A percentile compares a stretch with the other conserved stretches of the same genome.
Evolutionary conservation across 2,329 filamentous ascomycete genomes (phyloP).

Genomic region (Pseudogymnoascus sp.): DNA sequence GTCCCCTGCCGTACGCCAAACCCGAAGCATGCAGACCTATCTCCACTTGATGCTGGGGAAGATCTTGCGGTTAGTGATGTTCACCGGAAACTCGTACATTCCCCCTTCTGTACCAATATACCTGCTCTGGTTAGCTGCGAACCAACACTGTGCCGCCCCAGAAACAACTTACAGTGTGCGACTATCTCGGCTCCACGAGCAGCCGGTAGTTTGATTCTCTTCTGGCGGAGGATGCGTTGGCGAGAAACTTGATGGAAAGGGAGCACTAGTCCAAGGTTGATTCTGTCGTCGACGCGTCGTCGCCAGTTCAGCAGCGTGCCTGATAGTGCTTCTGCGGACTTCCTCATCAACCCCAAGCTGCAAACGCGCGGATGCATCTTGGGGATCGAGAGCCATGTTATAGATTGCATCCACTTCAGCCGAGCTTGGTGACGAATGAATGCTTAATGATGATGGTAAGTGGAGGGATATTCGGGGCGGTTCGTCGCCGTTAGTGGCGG

Average conservation of each 20-base stretch:
- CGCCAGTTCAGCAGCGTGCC: conserved; percentile 9
- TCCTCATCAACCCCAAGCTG: conserved; percentile 26
- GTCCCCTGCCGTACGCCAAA: conserved; percentile 2
- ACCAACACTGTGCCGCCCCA: not conserved
- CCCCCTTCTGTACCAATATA: conserved; percentile 62
- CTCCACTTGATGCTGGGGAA: conserved; percentile 48
- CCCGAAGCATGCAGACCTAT: conserved; percentile 29
- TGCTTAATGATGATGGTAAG: conserved; percentile 23
- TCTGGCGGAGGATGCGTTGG: conserved; percentile 25
- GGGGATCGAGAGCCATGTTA: conserved; percentile 27
- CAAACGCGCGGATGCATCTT: conserved; percentile 21
- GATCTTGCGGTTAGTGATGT: conserved; percentile 52
- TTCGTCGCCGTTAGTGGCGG: conserved; percentile 10
- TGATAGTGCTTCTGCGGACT: conserved; percentile 25
- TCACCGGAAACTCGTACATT: conserved; percentile 66
- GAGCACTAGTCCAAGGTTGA: conserved; percentile 16
- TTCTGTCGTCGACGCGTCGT: not conserved
- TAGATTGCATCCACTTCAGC: conserved; percentile 38
- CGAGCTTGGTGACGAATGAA: conserved; percentile 27
- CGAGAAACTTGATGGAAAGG: conserved; percentile 13
- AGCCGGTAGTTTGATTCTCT: conserved; percentile 44
- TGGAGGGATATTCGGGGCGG: not conserved
- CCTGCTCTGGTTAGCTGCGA: conserved; percentile 30
- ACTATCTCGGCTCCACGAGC: conserved; percentile 56
- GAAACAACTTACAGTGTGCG: conserved; percentile 44